These are phyloP conservation scores for Neopestalotiopsis sp. DNA, from an alignment of 2,329 filamentous ascomycete species.

Conservation along the genomic window DNA sequence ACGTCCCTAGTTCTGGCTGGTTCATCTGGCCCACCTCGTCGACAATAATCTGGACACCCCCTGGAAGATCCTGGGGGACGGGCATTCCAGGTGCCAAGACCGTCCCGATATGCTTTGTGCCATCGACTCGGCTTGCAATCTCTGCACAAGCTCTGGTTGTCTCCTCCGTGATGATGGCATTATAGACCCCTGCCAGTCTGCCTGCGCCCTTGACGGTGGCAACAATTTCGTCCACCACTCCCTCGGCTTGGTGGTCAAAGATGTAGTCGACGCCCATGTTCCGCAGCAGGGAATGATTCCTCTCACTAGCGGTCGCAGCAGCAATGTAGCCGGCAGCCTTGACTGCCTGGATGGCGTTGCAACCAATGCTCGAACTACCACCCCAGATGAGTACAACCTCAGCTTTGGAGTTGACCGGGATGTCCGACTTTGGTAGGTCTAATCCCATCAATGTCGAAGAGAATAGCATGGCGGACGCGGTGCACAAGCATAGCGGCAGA, in stretches of 20 bases:
- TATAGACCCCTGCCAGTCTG: constrained; percentile 36
- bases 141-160: constrained; percentile 18
- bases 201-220: constrained; percentile 32
- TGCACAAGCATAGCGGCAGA: constrained; percentile 26
- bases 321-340: constrained; percentile 46
- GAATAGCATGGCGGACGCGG: constrained; percentile 25
- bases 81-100: constrained; percentile 34
- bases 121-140: constrained; percentile 9
- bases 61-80: constrained; percentile 41
- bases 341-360: constrained; percentile 47
- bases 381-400: constrained; percentile 21
- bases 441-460: constrained; percentile 17
- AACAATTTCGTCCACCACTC: constrained; percentile 34
- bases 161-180: constrained; percentile 13
- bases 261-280: constrained; percentile 29
- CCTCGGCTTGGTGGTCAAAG: constrained; percentile 32
- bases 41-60: constrained; percentile 38
- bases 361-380: constrained; percentile 49
- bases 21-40: constrained; percentile 32
- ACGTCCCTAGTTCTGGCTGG: constrained; percentile 36
- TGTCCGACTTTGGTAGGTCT: constrained; percentile 3
- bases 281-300: constrained; percentile 30
- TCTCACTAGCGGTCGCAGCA: constrained; percentile 41
- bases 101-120: constrained; percentile 18
- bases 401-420: neutral